Base-by-base conservation (phyloP, 805 yeast genomes). In the Tetrapisispora pingtungensis region DNA sequence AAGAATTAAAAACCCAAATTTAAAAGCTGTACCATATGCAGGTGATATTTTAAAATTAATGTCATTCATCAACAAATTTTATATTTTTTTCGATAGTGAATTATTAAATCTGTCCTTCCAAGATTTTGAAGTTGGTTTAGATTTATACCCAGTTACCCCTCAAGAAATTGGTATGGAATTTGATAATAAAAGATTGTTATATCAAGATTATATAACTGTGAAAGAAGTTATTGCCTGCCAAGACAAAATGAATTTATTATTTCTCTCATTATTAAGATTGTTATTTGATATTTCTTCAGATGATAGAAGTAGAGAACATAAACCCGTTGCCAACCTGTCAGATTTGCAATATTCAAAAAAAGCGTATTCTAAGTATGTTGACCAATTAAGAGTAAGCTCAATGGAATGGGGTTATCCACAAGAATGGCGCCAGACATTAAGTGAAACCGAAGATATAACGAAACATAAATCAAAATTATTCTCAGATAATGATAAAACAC, bases 41-140 rank as follows among this genome's bases (percentile, higher is more conserved):
- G 59, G 59, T 39, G 57, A 55, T 38, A 46, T 61, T 15, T 40
- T 59, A 19, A 59, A 54, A 33, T 42, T 60, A 13, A 56, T 61
- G 61, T 43, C 59, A 7, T 61, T 61, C 39, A 41, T 61, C 14
- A 57, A 54, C 36, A 61, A 61, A 43, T 61, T 61, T 40, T 45
- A 45, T 27, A 40, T 45, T 17, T 55, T 51, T 40, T 53, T 61
- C 32, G 56, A 54, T 28, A 39, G 46, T 6, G 55, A 51, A 18
- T 33, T 61, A 22, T 39, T 53, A 40, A 53, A 55, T 38, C 41
- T 61, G 32, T 57, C 64, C 14, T 58, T 58, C 39, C 59, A 56
- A 41, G 62, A 58, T 43, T 57, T 61, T 42, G 61, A 58, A 45
- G 48, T 55, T 36, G 65, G 65, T 10, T 48, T 61, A 33, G 58